phyloP scores from a whole-genome alignment of 176 grass and related monocot species.

The Tuctoria greenei region DNA sequence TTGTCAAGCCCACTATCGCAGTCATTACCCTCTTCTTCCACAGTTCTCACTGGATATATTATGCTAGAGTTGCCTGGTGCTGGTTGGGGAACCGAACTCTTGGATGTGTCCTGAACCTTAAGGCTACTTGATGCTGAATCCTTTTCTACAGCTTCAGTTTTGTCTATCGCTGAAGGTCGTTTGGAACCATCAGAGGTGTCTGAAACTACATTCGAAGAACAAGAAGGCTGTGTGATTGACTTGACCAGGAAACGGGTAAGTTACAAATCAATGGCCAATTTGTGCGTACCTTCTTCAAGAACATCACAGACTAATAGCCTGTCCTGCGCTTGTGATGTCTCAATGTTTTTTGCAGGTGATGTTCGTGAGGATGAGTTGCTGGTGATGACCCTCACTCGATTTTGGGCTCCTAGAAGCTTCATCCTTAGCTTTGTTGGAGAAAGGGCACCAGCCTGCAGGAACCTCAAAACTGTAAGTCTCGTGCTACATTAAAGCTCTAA shows the following conservation, averaged over 20 bases:
- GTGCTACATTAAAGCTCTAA: neutral
- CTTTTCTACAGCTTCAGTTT: constrained; percentile 22
- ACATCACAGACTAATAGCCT: constrained; percentile 58
- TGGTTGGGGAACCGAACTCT: constrained; percentile 42
- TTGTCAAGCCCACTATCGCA: constrained; percentile 65
- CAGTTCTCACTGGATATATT: constrained; percentile 68
- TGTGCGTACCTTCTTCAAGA: constrained; percentile 62
- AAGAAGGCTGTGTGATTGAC: constrained; percentile 22
- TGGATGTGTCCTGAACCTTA: constrained; percentile 41
- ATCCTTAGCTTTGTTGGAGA: constrained; percentile 92
- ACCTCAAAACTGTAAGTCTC: constrained; percentile 19
- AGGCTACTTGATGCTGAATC: constrained; percentile 23
- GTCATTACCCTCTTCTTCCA: constrained; percentile 64
- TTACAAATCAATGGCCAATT: constrained; percentile 4
- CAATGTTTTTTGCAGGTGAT: constrained; percentile 68
- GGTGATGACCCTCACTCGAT: constrained; percentile 60
- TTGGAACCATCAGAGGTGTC: constrained; percentile 55
- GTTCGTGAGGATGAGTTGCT: constrained; percentile 60
- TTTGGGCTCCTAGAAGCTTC: constrained; percentile 71
- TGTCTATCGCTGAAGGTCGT: constrained; percentile 28
- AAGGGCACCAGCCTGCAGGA: constrained; percentile 67
- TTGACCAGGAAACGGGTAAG: neutral
- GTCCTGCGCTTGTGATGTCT: constrained; percentile 52
- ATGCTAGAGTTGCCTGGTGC: constrained; percentile 60
- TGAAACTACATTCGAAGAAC: constrained; percentile 37